Evolutionary conservation across 2,329 filamentous ascomycete species (phyloP).

Genomic region (Fusarium lyarnte): DNA sequence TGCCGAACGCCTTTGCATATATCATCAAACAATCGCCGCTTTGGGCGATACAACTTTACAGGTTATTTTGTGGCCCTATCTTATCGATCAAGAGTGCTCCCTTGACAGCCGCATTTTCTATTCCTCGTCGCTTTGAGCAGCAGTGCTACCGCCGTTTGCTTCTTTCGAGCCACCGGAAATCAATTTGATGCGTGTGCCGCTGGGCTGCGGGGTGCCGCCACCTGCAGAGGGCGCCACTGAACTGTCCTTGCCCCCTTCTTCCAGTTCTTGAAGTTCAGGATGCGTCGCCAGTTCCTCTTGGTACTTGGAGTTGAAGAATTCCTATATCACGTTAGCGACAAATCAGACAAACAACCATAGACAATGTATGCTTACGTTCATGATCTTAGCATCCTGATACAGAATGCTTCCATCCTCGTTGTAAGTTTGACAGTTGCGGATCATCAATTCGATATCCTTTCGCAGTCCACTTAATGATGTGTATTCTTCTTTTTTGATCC

Average conservation of each 20-base stretch:
- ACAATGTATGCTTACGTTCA: slow-evolving; percentile 71
- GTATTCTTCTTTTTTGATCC: slow-evolving; percentile 97
- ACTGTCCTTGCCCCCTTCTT: slow-evolving; percentile 55
- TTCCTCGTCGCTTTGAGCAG: slow-evolving; percentile 64
- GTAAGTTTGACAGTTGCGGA: slow-evolving; percentile 91
- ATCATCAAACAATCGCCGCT: slow-evolving; percentile 43
- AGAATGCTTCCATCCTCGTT: slow-evolving; percentile 95
- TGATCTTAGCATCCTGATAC: slow-evolving; percentile 90
- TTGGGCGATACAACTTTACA: slow-evolving; percentile 25
- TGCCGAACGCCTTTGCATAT: slow-evolving; percentile 46
- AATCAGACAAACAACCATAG: background rate
- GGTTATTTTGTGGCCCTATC: slow-evolving; percentile 11
- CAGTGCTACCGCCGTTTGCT: slow-evolving; percentile 51
- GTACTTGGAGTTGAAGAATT: slow-evolving; percentile 65
- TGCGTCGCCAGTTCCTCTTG: slow-evolving; percentile 64
- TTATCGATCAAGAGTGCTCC: background rate
- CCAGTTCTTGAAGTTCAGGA: slow-evolving; percentile 65
- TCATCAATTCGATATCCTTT: slow-evolving; percentile 84
- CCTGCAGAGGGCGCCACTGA: slow-evolving; percentile 63
- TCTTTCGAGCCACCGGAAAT: slow-evolving; percentile 56
- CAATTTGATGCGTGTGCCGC: slow-evolving; percentile 75
- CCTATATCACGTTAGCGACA: slow-evolving; percentile 55
- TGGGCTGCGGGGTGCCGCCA: slow-evolving; percentile 72
- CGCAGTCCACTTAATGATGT: slow-evolving; percentile 81
- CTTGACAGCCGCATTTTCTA: slow-evolving; percentile 39